Base-by-base conservation (phyloP, 2,329 filamentous ascomycete genomes). In the Fusarium armeniacum region DNA sequence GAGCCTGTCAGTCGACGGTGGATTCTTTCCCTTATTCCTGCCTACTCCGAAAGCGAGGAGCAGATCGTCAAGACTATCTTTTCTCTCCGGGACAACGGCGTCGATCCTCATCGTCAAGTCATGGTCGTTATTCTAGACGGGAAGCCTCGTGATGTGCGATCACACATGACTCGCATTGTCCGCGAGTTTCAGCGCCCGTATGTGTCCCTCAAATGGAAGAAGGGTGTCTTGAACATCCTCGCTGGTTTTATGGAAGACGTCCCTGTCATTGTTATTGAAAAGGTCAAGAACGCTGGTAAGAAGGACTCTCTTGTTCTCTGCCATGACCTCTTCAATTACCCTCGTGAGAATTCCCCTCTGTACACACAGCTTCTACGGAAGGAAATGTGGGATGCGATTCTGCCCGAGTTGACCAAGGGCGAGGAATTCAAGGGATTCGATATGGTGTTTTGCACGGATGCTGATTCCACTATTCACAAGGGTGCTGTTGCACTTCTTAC, bases 31-130 rank as follows among this genome's bases (percentile, higher is more conserved):
- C 71, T 73, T 15, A 73, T 73, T 1, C 70, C 70, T 6, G 70
- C 70, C 1, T 73, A 73, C 16, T 73, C 70, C 0, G 70, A 73
- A n/a, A 73, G 70, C 3, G 70, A 73, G 26, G 70, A 73, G 9
- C 70, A 73, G 18, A 73, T 73, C 11, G 70, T 73, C 57, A 73
- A 73, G 47, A 73, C 70, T 3, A 63, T 73, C 10, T 73, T 62
- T 32, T 73, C 70, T 2, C 57, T 73, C 3, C 65, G 70, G 0
- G 70, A 73, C 8, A 73, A 73, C 1, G 70, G 58, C 3, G 70
- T 73, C 9, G 67, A 73, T 9, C 70, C 70, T 3, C 70, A 73
- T 13, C 62, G 66, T 1, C 70, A 73, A 22, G 68, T 73, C 41
- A 73, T 73, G 70, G 70, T 73, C 3, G 57, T 73, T 0, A 53